Base-by-base conservation (phyloP, 208 protist genomes). In the Acanthamoeba divionensis region DNA sequence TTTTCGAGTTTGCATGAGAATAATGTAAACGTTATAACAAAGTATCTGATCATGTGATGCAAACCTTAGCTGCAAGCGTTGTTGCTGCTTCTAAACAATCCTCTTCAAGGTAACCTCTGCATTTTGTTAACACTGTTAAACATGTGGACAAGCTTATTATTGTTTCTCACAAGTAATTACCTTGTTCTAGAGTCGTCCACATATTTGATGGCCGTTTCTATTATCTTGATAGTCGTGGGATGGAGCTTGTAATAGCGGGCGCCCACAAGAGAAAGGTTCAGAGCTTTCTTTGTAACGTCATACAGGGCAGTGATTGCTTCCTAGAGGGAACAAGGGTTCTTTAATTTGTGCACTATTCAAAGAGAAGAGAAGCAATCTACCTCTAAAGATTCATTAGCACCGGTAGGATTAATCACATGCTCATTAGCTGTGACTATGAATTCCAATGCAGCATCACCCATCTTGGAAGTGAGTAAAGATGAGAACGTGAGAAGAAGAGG, bases 391-490 rank as follows among this genome's bases (percentile, higher is more conserved):
- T 88, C 80, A 8, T 41, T 44, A 0, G 60, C 80, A 8, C 80
- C 60, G 2, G 15, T 21, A 1, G 80, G 80, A 29, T 65, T 71
- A 44, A 88, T 24, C 36, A 88, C 80, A 44, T 88, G 80, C 33
- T 88, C 80, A 44, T 88, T 88, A 45, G 80, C 80, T 26, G 80
- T 69, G 41, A 88, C 80, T 36, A 88, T 88, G 57, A 88, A 88
- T 44, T 88, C 80, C 54, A 88, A 33, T n/a, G 80, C 80, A 1
- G 60, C 52, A 44, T 88, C 80, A 15, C 80, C 80, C 80, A 88
- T 44, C 57, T 88, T 8, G 12, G 4, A 6, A 83, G 8, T 15
- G 45, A 26, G 44, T 24, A 6, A 7, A 9, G 29, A 29, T 13
- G 12, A 7, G 26, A 60, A 18, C 52, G n/a, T 8, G 73, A 7